Percentiles rank a stretch among this genome's conserved stretches.
Evolutionary conservation across 176 grass and related monocot species (phyloP).

Genomic region (Zoysia pacifica): DNA sequence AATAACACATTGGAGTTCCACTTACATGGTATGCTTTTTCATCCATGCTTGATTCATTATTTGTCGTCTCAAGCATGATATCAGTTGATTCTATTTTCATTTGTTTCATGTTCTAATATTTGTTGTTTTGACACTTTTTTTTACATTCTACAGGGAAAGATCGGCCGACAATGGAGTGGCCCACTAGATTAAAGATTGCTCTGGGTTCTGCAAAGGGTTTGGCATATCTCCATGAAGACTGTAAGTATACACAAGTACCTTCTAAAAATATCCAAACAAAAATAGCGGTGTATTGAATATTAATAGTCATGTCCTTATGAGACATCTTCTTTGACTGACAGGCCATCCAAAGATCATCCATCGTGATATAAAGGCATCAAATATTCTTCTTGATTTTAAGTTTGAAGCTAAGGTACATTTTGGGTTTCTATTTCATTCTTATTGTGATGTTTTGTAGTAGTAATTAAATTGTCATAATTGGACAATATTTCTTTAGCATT

Average conservation of each 20-base stretch:
- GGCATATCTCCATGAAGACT: conserved; percentile 87
- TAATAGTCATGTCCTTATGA: background rate
- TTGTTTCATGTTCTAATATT: background rate
- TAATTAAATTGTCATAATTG: background rate
- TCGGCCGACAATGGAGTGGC: conserved; percentile 63
- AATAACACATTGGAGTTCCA: conserved; percentile 81
- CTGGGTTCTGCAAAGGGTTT: conserved; percentile 85
- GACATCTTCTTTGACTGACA: conserved; percentile 39
- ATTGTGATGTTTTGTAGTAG: background rate
- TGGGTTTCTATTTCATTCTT: conserved; percentile 31
- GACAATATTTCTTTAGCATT: conserved; percentile 12
- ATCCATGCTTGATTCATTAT: background rate
- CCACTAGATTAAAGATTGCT: conserved; percentile 77
- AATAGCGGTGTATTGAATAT: background rate
- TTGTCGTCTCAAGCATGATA: background rate
- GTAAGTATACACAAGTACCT: conserved; percentile 48
- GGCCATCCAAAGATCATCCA: conserved; percentile 87
- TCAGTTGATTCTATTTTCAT: conserved; percentile 18
- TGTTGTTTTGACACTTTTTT: conserved; percentile 21
- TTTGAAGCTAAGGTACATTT: conserved; percentile 70
- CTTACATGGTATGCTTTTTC: conserved; percentile 66
- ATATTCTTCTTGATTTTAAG: conserved; percentile 82
- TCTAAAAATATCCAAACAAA: conserved; percentile 5
- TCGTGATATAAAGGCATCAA: conserved; percentile 74
- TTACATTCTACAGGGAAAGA: conserved; percentile 48